phyloP scores from a whole-genome alignment of 495 filamentous ascomycete genomes.

The Aspergillus egyptiacus region DNA sequence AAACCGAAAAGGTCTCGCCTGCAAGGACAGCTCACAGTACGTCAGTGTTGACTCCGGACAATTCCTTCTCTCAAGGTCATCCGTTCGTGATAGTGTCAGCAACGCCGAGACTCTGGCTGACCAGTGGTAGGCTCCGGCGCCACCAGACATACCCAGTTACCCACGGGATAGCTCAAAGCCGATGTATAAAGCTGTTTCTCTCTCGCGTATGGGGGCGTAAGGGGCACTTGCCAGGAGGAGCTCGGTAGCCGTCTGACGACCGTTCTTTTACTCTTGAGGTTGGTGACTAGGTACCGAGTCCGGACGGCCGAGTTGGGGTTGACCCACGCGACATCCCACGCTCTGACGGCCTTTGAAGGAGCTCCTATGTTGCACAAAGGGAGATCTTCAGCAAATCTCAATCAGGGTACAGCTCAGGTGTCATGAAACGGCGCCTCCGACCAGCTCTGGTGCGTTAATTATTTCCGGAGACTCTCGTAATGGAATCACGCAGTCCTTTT shows the following conservation, averaged over 20 bases:
- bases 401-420: conserved; percentile 8
- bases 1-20: conserved; percentile 16
- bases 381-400: conserved; percentile 16
- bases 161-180: conserved; percentile 12
- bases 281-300: too few species aligned
- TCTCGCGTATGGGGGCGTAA: conserved; percentile 1
- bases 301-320: conserved; percentile 15
- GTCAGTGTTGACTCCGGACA: conserved; percentile 21
- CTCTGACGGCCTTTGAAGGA: conserved; percentile 7
- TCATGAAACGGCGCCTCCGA: conserved; percentile 14
- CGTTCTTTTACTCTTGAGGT: conserved; percentile 14
- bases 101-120: conserved; percentile 11
- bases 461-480: conserved; percentile 17
- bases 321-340: conserved; percentile 20
- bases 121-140: conserved; percentile 16
- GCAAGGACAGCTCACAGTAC: conserved; percentile 25
- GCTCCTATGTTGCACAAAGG: conserved; percentile 16
- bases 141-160: conserved; percentile 15
- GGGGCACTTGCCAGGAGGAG: not conserved
- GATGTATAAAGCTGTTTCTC: conserved; percentile 13
- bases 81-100: conserved; percentile 13
- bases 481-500: conserved; percentile 3
- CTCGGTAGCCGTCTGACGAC: conserved; percentile 14
- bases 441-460: conserved; percentile 9
- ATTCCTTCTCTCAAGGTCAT: conserved; percentile 14